Percentiles rank a stretch among this genome's conserved stretches.
phyloP scores from a whole-genome alignment of 371 early-diverging fungal genomes.

The Mortierella sp. region DNA sequence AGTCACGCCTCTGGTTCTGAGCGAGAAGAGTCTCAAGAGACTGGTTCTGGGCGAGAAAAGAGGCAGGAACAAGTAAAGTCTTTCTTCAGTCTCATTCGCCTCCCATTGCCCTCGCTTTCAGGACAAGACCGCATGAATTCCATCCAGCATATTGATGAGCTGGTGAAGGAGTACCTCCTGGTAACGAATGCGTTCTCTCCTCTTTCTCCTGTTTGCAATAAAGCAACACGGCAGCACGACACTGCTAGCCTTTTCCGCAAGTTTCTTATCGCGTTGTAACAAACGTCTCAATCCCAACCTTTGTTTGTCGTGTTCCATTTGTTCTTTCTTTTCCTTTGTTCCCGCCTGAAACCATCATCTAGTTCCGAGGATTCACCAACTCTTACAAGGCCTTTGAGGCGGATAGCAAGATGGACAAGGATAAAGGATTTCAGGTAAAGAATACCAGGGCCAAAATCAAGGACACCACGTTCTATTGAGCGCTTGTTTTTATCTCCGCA shows the following conservation, averaged over 20 bases:
- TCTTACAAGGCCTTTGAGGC: constrained; percentile 75
- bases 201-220: no score
- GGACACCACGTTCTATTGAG: no score
- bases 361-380: constrained; percentile 78
- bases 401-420: constrained; percentile 71
- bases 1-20: background rate
- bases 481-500: no score
- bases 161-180: constrained; percentile 78
- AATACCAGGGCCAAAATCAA: background rate
- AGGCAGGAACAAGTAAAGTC: background rate
- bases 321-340: no score
- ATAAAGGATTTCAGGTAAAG: constrained; percentile 74
- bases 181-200: constrained; percentile 54
- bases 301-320: no score
- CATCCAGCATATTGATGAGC: constrained; percentile 75
- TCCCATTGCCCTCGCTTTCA: background rate
- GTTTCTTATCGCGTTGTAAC: no score
- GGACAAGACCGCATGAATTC: constrained; percentile 64
- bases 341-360: background rate
- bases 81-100: background rate
- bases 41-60: background rate
- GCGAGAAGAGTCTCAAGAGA: no score
- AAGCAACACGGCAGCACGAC: no score
- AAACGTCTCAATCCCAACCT: no score
- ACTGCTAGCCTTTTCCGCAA: no score